phyloP scores from a whole-genome alignment of 495 filamentous ascomycete genomes.

The Neurospora sp. region DNA sequence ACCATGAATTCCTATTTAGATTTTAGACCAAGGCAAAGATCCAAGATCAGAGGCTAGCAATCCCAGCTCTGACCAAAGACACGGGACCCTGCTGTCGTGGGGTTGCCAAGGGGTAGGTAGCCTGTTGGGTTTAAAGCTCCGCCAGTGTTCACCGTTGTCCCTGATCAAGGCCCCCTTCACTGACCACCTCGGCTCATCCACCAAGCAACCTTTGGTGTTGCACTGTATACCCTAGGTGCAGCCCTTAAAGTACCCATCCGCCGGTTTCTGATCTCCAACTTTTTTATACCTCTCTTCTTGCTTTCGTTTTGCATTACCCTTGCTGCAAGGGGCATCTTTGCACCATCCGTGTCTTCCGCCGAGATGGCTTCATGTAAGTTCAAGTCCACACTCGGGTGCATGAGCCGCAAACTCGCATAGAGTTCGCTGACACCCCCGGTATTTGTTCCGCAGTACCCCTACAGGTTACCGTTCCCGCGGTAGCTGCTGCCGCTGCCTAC shows the following conservation, averaged over 20 bases:
- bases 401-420: background rate
- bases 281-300: background rate
- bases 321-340: background rate
- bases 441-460: conserved; percentile 16
- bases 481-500: conserved; percentile 64
- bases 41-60: background rate
- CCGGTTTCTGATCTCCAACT: background rate
- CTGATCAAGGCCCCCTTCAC: background rate
- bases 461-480: conserved; percentile 51
- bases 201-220: background rate
- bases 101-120: background rate
- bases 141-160: background rate
- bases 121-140: background rate
- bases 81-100: background rate
- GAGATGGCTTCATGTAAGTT: conserved; percentile 8
- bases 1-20: background rate
- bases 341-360: background rate
- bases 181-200: background rate
- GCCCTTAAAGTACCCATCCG: background rate
- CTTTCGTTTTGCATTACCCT: background rate
- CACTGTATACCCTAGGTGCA: background rate
- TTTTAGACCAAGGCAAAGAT: background rate
- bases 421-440: background rate
- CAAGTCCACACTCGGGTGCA: background rate
- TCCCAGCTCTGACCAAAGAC: background rate